These are phyloP conservation scores for Candida orba DNA, from an alignment of 805 yeast genomes.

Conservation along the genomic window DNA sequence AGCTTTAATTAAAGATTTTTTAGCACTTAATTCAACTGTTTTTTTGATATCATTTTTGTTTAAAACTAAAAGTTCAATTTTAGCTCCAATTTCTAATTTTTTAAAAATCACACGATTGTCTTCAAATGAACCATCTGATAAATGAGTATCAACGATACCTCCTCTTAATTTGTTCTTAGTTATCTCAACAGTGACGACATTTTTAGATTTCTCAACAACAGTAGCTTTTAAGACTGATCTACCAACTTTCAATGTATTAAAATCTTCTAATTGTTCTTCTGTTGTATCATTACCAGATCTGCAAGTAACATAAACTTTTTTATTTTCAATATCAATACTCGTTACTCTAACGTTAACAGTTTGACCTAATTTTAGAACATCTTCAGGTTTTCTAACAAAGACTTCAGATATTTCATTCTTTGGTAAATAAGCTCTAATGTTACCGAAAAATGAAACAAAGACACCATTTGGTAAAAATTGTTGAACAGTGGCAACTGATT, in stretches of 20 bases:
- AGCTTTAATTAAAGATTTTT: conserved; percentile 59
- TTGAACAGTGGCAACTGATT: conserved; percentile 68
- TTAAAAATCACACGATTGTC: conserved; percentile 63
- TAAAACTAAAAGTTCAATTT: conserved; percentile 52
- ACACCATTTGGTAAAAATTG: conserved; percentile 72
- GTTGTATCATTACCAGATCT: conserved; percentile 51
- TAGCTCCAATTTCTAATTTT: conserved; percentile 53
- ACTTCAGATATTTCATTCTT: conserved; percentile 86
- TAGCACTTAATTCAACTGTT: conserved; percentile 55
- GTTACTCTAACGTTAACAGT: conserved; percentile 67
- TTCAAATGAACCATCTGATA: conserved; percentile 69
- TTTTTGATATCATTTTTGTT: conserved; percentile 58
- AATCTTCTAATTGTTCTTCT: conserved; percentile 37
- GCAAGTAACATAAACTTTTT: conserved; percentile 65
- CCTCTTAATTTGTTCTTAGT: conserved; percentile 47
- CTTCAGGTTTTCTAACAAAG: conserved; percentile 67
- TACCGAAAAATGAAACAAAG: conserved; percentile 75
- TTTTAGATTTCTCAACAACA: conserved; percentile 70
- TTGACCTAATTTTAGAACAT: conserved; percentile 77
- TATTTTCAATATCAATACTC: conserved; percentile 43
- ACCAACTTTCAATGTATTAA: conserved; percentile 50
- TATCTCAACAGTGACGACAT: conserved; percentile 60
- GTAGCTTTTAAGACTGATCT: conserved; percentile 50
- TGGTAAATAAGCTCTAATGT: conserved; percentile 74
- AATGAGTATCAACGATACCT: conserved; percentile 64